Evolutionary conservation across 129 eudicot species (phyloP).

Genomic region (Tanacetum coccineum): DNA sequence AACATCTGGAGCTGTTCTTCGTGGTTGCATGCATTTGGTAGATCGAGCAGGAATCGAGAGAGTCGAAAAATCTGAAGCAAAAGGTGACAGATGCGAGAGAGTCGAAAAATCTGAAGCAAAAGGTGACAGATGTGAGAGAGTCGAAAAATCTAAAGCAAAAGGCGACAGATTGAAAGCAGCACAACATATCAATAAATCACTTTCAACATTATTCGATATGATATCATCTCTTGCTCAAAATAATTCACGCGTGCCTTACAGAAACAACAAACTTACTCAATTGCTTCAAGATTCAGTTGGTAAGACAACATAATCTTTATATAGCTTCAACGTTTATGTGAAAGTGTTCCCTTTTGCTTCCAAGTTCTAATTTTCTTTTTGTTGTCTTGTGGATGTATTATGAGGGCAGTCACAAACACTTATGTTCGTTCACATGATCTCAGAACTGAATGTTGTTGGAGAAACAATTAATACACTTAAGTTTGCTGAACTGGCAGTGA

Average conservation of each 20-base stretch:
- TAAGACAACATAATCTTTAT: slow-evolving; percentile 25
- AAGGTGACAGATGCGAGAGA: too few relatives aligned
- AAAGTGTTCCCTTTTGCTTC: slow-evolving; percentile 9
- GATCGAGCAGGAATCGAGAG: slow-evolving; percentile 96
- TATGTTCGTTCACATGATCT: slow-evolving; percentile 98
- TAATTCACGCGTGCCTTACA: slow-evolving; percentile 20
- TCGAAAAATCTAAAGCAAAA: too few relatives aligned
- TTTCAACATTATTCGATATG: slow-evolving; percentile 87
- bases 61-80: slow-evolving; percentile 51
- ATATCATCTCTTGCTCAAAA: slow-evolving; percentile 88
- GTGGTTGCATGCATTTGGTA: slow-evolving; percentile 99
- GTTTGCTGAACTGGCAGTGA: slow-evolving; percentile 95
- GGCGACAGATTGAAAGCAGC: slow-evolving; percentile 85
- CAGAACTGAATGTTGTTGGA: slow-evolving; percentile 88
- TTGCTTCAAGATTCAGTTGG: slow-evolving; percentile 92
- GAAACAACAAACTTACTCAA: slow-evolving; percentile 91
- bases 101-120: too few relatives aligned
- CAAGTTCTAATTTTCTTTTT: too few relatives aligned
- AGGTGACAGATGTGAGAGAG: too few relatives aligned
- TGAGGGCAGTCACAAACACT: slow-evolving; percentile 98
- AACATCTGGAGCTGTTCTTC: slow-evolving; percentile 68
- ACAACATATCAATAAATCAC: slow-evolving; percentile 81
- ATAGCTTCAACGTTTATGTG: neutral
- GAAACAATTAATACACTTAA: slow-evolving; percentile 96
- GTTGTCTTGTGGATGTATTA: too few relatives aligned